These are phyloP conservation scores for Lipomyces yarrowii DNA, from an alignment of 1,139 yeast genomes.

Conservation along the genomic window DNA sequence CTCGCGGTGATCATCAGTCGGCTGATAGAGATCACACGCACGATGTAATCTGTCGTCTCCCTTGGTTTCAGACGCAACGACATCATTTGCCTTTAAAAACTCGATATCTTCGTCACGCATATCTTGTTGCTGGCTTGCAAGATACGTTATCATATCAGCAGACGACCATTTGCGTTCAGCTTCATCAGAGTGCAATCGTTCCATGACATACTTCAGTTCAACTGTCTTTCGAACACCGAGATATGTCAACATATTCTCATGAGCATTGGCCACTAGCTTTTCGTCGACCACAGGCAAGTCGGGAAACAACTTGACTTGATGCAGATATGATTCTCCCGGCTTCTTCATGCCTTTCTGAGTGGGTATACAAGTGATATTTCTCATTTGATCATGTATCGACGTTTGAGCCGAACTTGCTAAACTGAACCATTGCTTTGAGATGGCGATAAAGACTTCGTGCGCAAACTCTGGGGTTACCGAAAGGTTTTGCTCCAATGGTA, in stretches of 20 bases:
- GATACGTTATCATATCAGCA: conserved; percentile 43
- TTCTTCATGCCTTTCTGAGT: conserved; percentile 45
- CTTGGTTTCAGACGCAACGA: conserved; percentile 37
- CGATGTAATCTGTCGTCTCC: conserved; percentile 26
- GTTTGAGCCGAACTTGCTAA: conserved; percentile 28
- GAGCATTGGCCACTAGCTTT: conserved; percentile 35
- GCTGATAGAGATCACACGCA: conserved; percentile 42
- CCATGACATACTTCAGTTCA: conserved; percentile 46
- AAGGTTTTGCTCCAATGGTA: conserved; percentile 34
- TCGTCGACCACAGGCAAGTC: conserved; percentile 43
- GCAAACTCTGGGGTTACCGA: conserved; percentile 39
- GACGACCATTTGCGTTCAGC: conserved; percentile 43
- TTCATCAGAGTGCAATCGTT: conserved; percentile 40
- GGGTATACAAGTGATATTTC: conserved; percentile 42
- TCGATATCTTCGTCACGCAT: conserved; percentile 42
- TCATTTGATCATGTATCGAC: conserved; percentile 34
- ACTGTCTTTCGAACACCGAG: conserved; percentile 47
- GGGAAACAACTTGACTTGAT: conserved; percentile 44
- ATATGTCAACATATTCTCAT: conserved; percentile 39
- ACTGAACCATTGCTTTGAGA: conserved; percentile 39
- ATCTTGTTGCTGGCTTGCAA: conserved; percentile 38
- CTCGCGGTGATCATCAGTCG: conserved; percentile 37
- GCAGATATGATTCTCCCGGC: conserved; percentile 44
- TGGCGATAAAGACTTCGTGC: conserved; percentile 36
- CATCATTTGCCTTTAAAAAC: conserved; percentile 38